A percentile compares a stretch with the other conserved stretches of the same genome.
These are phyloP conservation scores for Yamadazyma oceani DNA, from an alignment of 1,139 yeast species.

Conservation along the genomic window DNA sequence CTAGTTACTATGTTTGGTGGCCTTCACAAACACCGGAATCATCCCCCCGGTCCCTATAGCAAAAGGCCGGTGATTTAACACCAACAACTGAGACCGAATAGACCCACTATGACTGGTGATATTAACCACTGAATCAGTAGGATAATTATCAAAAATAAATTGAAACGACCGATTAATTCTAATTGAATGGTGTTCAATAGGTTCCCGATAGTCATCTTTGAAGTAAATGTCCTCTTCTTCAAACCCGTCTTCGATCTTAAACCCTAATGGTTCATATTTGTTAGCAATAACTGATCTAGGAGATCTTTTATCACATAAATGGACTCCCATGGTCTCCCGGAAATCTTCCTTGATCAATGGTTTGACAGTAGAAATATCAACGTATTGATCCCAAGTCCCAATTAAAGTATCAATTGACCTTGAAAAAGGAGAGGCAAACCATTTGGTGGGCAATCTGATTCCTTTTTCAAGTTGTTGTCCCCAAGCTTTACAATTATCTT, in stretches of 20 bases:
- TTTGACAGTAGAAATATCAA: constrained; percentile 23
- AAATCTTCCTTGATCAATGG: constrained; percentile 43
- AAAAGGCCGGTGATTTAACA: constrained; percentile 41
- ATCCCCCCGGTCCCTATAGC: constrained; percentile 48
- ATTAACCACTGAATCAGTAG: constrained; percentile 38
- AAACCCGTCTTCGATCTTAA: constrained; percentile 38
- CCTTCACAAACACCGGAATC: constrained; percentile 45
- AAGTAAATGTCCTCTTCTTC: constrained; percentile 42
- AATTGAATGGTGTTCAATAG: constrained; percentile 41
- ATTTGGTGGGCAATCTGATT: constrained; percentile 28
- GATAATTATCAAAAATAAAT: constrained; percentile 26
- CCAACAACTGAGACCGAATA: constrained; percentile 41
- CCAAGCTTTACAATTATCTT: constrained; percentile 27
- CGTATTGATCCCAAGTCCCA: constrained; percentile 31
- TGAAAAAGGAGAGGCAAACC: constrained; percentile 38
- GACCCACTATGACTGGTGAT: constrained; percentile 50
- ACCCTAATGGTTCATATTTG: constrained; percentile 32
- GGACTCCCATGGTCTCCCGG: constrained; percentile 46
- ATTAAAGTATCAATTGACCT: constrained; percentile 41
- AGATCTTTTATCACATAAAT: constrained; percentile 46
- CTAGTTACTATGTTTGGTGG: constrained; percentile 17
- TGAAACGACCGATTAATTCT: constrained; percentile 39
- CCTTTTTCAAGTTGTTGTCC: constrained; percentile 21
- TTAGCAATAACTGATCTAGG: constrained; percentile 29
- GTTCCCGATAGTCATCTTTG: constrained; percentile 39